A percentile compares a stretch with the other conserved stretches of the same genome.
Conservation (phyloP, 208 protist genomes). For the Leishmania lainsoni region DNA sequence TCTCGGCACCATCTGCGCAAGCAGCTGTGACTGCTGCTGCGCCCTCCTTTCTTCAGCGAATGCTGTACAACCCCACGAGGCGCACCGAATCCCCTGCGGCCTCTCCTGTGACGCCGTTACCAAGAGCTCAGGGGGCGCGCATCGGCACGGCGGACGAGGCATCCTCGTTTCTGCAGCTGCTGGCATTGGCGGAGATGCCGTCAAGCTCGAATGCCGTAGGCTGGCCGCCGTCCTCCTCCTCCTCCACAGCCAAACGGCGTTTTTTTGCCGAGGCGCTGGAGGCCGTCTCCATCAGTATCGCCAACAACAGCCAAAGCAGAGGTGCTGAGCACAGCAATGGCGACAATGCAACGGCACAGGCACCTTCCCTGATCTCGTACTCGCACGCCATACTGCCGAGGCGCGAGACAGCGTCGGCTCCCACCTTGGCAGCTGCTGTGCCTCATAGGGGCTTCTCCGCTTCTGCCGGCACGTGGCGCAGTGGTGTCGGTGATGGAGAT, state of each 20-base stretch:
- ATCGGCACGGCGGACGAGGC: background rate
- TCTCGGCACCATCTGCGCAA: background rate
- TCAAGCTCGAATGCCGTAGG: background rate
- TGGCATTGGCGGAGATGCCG: conserved; percentile 24
- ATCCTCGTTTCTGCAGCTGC: conserved; percentile 14
- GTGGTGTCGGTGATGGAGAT: background rate
- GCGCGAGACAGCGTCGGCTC: background rate
- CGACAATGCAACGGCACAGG: background rate
- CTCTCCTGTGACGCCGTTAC: background rate
- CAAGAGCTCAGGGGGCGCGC: background rate
- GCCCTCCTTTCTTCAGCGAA: conserved; percentile 6
- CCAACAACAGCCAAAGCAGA: background rate
- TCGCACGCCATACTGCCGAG: conserved; percentile 10
- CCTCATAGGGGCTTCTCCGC: background rate
- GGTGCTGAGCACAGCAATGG: background rate
- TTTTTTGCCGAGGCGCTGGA: background rate
- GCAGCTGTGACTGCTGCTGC: background rate
- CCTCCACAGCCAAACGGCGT: background rate
- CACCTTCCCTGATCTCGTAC: conserved; percentile 4
- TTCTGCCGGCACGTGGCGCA: background rate
- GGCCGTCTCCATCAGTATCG: background rate
- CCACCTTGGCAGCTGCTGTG: background rate
- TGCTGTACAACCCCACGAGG: background rate
- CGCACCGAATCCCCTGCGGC: background rate
- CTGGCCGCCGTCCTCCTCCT: background rate